A percentile compares a stretch with the other conserved stretches of the same genome.
Evolutionary conservation across 495 filamentous ascomycete genomes (phyloP).

Genomic region (Trichoderma asperelloides): DNA sequence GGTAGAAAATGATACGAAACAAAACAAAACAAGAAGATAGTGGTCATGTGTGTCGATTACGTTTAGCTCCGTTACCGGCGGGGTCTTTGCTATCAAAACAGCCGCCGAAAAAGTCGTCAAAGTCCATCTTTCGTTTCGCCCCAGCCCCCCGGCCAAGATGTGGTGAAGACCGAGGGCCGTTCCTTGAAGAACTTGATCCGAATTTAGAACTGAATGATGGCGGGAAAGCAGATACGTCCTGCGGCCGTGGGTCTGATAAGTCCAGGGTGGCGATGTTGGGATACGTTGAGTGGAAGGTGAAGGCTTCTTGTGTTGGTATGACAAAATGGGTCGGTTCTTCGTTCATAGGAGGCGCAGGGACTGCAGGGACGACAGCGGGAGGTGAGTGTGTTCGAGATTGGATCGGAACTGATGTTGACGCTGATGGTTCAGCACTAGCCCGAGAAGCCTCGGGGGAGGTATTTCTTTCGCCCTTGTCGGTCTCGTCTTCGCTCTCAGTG

Average conservation of each 20-base stretch:
- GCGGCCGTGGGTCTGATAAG: conserved; percentile 33
- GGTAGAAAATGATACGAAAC: background rate
- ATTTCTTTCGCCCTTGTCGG: conserved; percentile 43
- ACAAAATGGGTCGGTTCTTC: conserved; percentile 12
- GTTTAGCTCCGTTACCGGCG: conserved; percentile 58
- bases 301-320: conserved; percentile 40
- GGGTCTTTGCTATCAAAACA: conserved; percentile 51
- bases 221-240: conserved; percentile 31
- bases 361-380: conserved; percentile 19
- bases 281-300: conserved; percentile 65
- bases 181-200: conserved; percentile 20
- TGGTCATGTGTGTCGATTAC: conserved; percentile 55
- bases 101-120: conserved; percentile 72
- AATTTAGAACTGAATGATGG: conserved; percentile 40
- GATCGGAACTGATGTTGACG: conserved; percentile 27
- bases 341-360: conserved; percentile 20
- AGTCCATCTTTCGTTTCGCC: conserved; percentile 68
- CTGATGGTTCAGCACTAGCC: conserved; percentile 29
- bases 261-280: conserved; percentile 49
- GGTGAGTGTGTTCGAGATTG: conserved; percentile 13
- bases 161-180: conserved; percentile 32
- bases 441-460: conserved; percentile 54
- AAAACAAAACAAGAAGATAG: background rate
- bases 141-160: conserved; percentile 52
- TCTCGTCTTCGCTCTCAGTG: conserved; percentile 61